Base-by-base conservation (phyloP, 306 rosid species). In the Malus orientalis region DNA sequence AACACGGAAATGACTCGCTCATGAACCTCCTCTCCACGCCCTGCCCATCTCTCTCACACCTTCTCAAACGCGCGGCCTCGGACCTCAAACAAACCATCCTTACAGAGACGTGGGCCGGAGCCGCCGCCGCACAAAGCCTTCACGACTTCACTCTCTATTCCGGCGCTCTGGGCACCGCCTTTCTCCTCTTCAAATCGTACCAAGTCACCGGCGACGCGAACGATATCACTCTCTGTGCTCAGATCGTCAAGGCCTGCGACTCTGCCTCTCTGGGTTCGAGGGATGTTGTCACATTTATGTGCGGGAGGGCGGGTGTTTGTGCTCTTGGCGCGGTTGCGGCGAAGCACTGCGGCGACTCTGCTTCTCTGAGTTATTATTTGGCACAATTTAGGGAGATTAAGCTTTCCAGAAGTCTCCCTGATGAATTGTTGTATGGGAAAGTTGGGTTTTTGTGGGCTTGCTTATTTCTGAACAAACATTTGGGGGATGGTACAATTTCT, bases 371-470 rank as follows among this genome's bases (percentile, higher is more conserved):
- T 25, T 81, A 88, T 86, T 84, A 88, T 83, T 23, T 92, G 66
- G 79, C 81, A 79, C 87, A 88, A 81, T 86, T 92, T 67, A 61
- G 83, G 54, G 81, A 84, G 96, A 92, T 92, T 87, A 85, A 86
- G 85, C 86, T 89, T 67, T 73, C 93, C 20, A 88, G 70, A 59
- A 80, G 79, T 85, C 89, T 92, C 59, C 85, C 92, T 22, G 91
- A 92, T 30, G 97, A 92, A 87, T 78, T 92, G 87, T 71, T 88
- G 69, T 90, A 90, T 16, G 93, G 93, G 58, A 88, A 90, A 80
- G 91, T 76, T 77, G 96, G 96, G 76, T 88, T 86, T 82, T 82
- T 92, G 27, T 92, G 93, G 93, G 95, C 91, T 4, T 92, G 93
- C 75, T 79, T 84, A 67, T 88, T 89, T 83, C 59, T 89, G 74